phyloP scores from a whole-genome alignment of 1,139 yeast genomes.

The Protomyces lactucae-debilis region DNA sequence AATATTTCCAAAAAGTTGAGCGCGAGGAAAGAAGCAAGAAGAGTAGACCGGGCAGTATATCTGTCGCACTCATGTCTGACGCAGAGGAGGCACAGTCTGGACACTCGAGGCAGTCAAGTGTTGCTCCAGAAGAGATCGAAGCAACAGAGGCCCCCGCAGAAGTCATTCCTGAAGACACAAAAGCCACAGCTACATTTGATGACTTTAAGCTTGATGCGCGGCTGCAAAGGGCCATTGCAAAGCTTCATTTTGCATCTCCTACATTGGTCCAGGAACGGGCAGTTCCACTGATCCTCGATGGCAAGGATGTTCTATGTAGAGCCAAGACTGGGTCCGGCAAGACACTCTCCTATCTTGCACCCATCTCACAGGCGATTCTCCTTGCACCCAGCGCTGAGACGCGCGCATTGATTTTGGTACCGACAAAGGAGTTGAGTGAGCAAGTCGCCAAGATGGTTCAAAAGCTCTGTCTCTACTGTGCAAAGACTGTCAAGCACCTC shows the following conservation, averaged over 20 bases:
- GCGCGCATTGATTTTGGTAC: slow-evolving; percentile 67
- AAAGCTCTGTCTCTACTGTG: slow-evolving; percentile 65
- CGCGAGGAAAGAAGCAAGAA: too few relatives aligned
- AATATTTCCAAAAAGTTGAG: background rate
- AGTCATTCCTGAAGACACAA: background rate
- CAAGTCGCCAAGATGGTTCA: slow-evolving; percentile 73
- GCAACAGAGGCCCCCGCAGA: background rate
- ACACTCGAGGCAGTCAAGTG: background rate
- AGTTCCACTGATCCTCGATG: slow-evolving; percentile 84
- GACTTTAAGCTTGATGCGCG: slow-evolving; percentile 61
- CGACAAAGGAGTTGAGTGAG: slow-evolving; percentile 77
- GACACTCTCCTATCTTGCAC: slow-evolving; percentile 77
- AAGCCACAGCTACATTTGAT: slow-evolving; percentile 24
- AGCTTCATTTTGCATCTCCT: slow-evolving; percentile 76
- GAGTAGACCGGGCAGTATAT: too few relatives aligned
- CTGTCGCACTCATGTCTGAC: background rate
- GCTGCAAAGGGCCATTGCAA: slow-evolving; percentile 68
- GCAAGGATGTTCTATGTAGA: slow-evolving; percentile 78
- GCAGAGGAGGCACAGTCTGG: background rate
- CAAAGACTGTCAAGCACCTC: slow-evolving; percentile 58
- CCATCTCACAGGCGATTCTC: slow-evolving; percentile 66
- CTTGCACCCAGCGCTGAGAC: slow-evolving; percentile 34
- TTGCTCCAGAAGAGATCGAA: background rate
- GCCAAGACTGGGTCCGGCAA: slow-evolving; percentile 92
- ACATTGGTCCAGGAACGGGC: slow-evolving; percentile 86